Base-by-base conservation (phyloP, 2,329 filamentous ascomycete species). In the Tricladium varicosporioides region DNA sequence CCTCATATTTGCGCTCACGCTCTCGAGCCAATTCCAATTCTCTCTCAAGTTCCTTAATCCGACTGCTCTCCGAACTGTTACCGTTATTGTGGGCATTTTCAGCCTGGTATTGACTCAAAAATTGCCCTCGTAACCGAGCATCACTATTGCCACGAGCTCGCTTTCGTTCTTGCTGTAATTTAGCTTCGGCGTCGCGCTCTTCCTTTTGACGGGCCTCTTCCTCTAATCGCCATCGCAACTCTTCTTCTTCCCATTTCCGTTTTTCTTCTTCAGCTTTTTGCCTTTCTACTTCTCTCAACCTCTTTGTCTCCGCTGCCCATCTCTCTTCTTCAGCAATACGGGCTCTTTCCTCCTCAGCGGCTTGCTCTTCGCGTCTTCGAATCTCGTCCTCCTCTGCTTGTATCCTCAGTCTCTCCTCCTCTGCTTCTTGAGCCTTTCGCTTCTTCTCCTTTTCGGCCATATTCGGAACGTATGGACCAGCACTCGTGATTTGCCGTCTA, bases 401-500 rank as follows among this genome's bases (percentile, higher is more conserved):
- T 48, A 73, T 69, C 31, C 79, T 80, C 66, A 84, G 78, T 46
- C 84, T 79, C 63, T 87, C 82, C 65, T 78, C 86, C 70, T 82
- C 85, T 5, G 77, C 79, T 59, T 80, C 78, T 63, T 79, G 76
- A 56, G 84, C 81, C 63, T 76, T 80, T 48, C 83, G 75, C 56
- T 71, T 73, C 45, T 88, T 88, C 72, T 96, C 89, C 75, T 96
- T 97, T 65, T 96, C 92, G 2, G 87, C 89, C 62, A 92, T 66
- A 69, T 79, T 93, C 1, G 92, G 92, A 9, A 97, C 91, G 47
- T 82, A 73, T 5, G 94, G 94, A 32, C 84, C 80, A 13, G 91
- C 84, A 66, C 82, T 91, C 8, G 92, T 97, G 70, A 99, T 97
- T 75, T 99, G 94, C 59, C 94, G 85, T 66, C 92, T 84, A 15